Conservation (phyloP, 169 alveolate species). For the Theileria orientalis region DNA sequence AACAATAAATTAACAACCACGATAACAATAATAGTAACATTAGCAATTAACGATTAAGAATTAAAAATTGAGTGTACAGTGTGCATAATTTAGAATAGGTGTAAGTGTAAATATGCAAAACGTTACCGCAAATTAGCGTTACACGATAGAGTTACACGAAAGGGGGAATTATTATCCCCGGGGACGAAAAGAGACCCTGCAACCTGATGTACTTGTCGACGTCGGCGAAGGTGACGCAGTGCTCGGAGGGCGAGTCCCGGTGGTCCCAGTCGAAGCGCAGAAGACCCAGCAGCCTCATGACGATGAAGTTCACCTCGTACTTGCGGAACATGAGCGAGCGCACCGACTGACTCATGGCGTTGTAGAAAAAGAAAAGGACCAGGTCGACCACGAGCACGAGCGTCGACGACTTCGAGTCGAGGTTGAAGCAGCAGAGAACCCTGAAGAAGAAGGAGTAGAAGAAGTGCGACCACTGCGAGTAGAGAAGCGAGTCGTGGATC, state of each 20-base stretch:
- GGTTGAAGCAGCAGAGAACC: slow-evolving; percentile 42
- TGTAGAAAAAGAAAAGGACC: slow-evolving; percentile 26
- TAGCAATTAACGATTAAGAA: too few relatives aligned
- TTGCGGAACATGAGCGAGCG: slow-evolving; percentile 53
- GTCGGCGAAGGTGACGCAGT: slow-evolving; percentile 48
- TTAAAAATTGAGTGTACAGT: too few relatives aligned
- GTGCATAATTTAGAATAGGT: too few relatives aligned
- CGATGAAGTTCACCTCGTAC: slow-evolving; percentile 49
- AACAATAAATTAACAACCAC: too few relatives aligned
- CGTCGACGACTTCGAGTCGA: slow-evolving; percentile 41
- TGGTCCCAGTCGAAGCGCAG: slow-evolving; percentile 33
- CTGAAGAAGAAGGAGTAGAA: slow-evolving; percentile 21
- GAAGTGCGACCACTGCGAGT: slow-evolving; percentile 53
- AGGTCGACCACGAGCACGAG: slow-evolving; percentile 38
- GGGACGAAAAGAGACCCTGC: slow-evolving; percentile 62
- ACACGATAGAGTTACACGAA: slow-evolving; percentile 18
- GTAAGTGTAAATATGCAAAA: not conserved
- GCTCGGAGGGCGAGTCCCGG: slow-evolving; percentile 13
- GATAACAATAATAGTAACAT: too few relatives aligned
- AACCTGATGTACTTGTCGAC: slow-evolving; percentile 49
- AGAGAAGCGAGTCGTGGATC: slow-evolving; percentile 34
- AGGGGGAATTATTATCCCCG: slow-evolving; percentile 48
- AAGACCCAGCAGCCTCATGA: slow-evolving; percentile 19
- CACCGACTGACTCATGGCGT: slow-evolving; percentile 38
- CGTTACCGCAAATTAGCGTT: too few relatives aligned